Base-by-base conservation (phyloP, 129 eudicot species). In the Helianthus tuberosus region DNA sequence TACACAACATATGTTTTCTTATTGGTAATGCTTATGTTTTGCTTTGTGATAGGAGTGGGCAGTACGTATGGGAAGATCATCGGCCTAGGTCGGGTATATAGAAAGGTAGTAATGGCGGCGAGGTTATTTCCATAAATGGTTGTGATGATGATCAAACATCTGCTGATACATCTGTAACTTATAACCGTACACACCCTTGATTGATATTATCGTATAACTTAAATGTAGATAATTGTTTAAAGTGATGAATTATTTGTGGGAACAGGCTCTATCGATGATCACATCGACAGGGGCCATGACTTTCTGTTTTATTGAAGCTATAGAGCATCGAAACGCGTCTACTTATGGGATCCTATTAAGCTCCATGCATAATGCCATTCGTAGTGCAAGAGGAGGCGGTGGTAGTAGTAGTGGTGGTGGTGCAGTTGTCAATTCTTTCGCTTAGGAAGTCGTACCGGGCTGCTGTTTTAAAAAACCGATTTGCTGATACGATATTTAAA, bases 31-130 rank as follows among this genome's bases (percentile, higher is more conserved):
- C 3, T 48, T 57, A 7, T 65, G 11, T 48, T 46, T 69, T 15
- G 67, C 75, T 72, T 29, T 69, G 76, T 58, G 6, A 27, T 53
- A 66, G 86, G 95, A 84, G 77, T 36, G 51, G 89, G 77, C 83
- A 77, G 66, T 79, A 84, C 60, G 3, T 61, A 38, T 88, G 94
- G 94, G 83, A 83, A 68, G 90, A 83, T 16, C 86, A 83, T 57
- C 71, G 86, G 4, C 64, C 58, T 60, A 69, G 51, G 63, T 67
- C 84, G 1, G 72, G 80, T 14, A 75, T 66, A 32, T 86, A 79
- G 71, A 89, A 84, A 84, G 96, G 96, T 50, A 89, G 84, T 39
- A 82, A 62, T 29, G 96, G 96, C 3, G 96, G 96, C 48, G 80
- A 81, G 57, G 96, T 87, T 35, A 65, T 89, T 25, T 89, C 91